These are phyloP conservation scores for Dactylella cylindrospora DNA, from an alignment of 2,329 filamentous ascomycete species.

Conservation along the genomic window DNA sequence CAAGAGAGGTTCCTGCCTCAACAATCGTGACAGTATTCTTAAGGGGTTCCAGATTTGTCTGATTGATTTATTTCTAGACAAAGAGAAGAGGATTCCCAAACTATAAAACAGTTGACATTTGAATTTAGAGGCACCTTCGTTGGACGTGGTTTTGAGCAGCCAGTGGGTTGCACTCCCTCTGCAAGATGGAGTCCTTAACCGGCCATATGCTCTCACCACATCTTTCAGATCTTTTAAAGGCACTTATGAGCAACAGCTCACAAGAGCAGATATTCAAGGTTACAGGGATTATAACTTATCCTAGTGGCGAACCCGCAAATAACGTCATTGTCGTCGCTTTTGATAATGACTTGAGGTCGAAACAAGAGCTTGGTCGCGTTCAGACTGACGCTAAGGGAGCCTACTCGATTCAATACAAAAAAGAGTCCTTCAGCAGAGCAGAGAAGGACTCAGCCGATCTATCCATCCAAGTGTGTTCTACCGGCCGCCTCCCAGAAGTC, in stretches of 20 bases:
- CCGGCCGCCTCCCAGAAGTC: neutral
- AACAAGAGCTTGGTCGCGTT: neutral
- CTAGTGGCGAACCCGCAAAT: neutral
- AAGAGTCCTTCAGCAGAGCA: neutral
- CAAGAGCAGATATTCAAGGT: neutral
- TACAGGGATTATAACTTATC: neutral
- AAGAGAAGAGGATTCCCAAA: too few species aligned
- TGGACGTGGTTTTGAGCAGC: too few species aligned
- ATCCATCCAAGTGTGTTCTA: neutral
- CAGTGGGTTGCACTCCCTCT: too few species aligned
- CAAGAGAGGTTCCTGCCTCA: too few species aligned
- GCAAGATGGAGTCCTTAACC: neutral
- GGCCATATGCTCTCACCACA: neutral
- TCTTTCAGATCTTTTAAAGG: neutral
- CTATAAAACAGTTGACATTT: too few species aligned
- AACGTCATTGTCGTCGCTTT: neutral
- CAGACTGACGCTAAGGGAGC: neutral
- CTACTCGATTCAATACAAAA: neutral
- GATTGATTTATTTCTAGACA: too few species aligned
- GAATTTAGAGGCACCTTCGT: too few species aligned
- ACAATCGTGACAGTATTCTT: too few species aligned
- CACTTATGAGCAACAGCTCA: neutral
- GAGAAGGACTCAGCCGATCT: constrained; percentile 1
- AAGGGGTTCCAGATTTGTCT: too few species aligned
- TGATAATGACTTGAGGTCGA: constrained; percentile 1